Conservation (phyloP, 164 flowering plant species). For the Cinnamomum chago region DNA sequence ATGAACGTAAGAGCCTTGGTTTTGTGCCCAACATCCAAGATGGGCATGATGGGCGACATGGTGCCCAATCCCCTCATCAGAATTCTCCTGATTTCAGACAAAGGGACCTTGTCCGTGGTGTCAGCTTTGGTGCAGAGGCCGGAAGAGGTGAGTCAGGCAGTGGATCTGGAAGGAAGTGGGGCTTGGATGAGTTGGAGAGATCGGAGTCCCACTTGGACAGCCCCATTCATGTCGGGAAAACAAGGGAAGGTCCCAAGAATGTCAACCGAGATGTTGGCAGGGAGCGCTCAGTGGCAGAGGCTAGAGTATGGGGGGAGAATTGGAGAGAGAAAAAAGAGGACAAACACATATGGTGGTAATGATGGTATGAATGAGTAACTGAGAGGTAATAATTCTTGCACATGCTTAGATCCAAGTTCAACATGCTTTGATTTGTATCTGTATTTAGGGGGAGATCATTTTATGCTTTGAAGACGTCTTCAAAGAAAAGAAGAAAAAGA, state of each 20-base stretch:
- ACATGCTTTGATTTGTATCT: neutral
- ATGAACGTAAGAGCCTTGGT: constrained; percentile 37
- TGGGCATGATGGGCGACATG: constrained; percentile 33
- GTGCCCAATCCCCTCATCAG: constrained; percentile 54
- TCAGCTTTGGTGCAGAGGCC: constrained; percentile 15
- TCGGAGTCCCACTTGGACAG: constrained; percentile 43
- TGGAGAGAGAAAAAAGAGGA: constrained; percentile 62
- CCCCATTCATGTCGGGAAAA: constrained; percentile 6
- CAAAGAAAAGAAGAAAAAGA: neutral
- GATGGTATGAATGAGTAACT: constrained; percentile 49
- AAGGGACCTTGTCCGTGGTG: neutral
- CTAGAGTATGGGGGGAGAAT: constrained; percentile 91
- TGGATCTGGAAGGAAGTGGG: constrained; percentile 73
- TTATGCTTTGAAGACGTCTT: neutral
- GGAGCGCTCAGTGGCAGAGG: constrained; percentile 83
- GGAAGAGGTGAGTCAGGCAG: constrained; percentile 52
- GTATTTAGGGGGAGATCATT: neutral
- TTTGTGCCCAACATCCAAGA: constrained; percentile 49
- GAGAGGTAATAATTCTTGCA: neutral
- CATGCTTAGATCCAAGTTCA: neutral
- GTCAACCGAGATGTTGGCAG: constrained; percentile 61
- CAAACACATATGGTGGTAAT: constrained; percentile 51
- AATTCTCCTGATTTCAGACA: constrained; percentile 22
- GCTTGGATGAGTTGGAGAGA: constrained; percentile 53
- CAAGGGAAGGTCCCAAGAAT: constrained; percentile 48